These are phyloP conservation scores for Bipolaris victoriae DNA, from an alignment of 2,329 filamentous ascomycete genomes.

Conservation along the genomic window DNA sequence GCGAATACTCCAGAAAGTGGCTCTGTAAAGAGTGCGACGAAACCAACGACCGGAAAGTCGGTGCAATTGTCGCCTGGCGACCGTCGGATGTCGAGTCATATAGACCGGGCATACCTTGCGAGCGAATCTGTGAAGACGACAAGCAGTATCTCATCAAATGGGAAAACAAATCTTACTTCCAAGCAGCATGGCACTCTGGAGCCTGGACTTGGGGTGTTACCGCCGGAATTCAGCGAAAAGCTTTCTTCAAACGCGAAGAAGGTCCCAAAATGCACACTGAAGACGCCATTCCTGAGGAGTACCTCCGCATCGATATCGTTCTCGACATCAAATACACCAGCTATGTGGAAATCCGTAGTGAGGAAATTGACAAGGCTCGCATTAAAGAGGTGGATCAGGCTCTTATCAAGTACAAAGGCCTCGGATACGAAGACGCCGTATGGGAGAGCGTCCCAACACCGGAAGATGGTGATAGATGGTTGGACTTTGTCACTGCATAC, in stretches of 20 bases:
- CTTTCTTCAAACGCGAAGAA: constrained; percentile 75
- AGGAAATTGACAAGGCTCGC: constrained; percentile 72
- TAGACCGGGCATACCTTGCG: constrained; percentile 57
- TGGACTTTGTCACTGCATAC: constrained; percentile 82
- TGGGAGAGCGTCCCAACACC: constrained; percentile 81
- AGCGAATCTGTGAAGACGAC: constrained; percentile 71
- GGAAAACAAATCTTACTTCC: constrained; percentile 78
- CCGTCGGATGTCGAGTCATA: constrained; percentile 67
- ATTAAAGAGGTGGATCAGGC: constrained; percentile 75
- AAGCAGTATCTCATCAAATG: constrained; percentile 95
- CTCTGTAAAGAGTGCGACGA: constrained; percentile 78
- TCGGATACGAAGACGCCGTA: constrained; percentile 87
- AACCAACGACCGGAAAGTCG: constrained; percentile 67
- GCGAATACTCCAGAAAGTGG: constrained; percentile 78
- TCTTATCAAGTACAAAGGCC: constrained; percentile 88
- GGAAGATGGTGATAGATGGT: constrained; percentile 72
- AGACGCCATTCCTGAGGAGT: constrained; percentile 88
- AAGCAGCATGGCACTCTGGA: constrained; percentile 85
- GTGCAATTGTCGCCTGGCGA: constrained; percentile 86
- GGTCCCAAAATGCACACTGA: constrained; percentile 72
- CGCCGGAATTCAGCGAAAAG: constrained; percentile 66
- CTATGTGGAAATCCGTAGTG: constrained; percentile 63
- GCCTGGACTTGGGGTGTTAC: constrained; percentile 83
- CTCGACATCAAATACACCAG: constrained; percentile 76
- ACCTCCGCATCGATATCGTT: constrained; percentile 84